Conservation (phyloP, 176 grass and related monocot species). For the Carex pumila region DNA sequence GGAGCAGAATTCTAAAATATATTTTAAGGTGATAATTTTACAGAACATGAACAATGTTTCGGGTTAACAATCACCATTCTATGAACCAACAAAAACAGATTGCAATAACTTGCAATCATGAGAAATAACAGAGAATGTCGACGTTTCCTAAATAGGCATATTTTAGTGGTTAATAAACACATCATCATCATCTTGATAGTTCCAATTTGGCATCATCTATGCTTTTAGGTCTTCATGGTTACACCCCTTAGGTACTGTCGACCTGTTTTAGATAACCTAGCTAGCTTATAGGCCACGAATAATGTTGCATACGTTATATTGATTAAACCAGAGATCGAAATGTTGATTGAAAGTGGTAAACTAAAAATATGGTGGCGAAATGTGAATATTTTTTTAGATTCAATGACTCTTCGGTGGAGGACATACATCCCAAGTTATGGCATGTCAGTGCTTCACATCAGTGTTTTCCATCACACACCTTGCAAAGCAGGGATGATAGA, state of each 20-base stretch:
- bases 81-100: not conserved
- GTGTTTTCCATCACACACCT: not conserved
- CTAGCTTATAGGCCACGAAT: not conserved
- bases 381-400: conserved; percentile 1
- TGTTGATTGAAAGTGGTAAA: conserved; percentile 10
- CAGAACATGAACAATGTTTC: not conserved
- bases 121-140: not conserved
- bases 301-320: not conserved
- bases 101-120: not conserved
- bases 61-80: not conserved
- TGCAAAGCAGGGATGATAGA: not conserved
- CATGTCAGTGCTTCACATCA: not conserved
- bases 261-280: conserved; percentile 5
- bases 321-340: not conserved
- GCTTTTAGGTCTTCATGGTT: not conserved
- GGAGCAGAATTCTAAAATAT: not conserved
- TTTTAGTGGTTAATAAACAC: not conserved
- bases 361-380: not conserved
- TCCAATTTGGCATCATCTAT: not conserved
- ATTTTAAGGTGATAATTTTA: not conserved
- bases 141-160: not conserved
- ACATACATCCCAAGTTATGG: not conserved
- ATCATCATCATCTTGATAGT: not conserved
- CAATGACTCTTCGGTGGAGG: not conserved
- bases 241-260: not conserved